Base-by-base conservation (phyloP, 116 monocot species). In the Posidonia oceanica region DNA sequence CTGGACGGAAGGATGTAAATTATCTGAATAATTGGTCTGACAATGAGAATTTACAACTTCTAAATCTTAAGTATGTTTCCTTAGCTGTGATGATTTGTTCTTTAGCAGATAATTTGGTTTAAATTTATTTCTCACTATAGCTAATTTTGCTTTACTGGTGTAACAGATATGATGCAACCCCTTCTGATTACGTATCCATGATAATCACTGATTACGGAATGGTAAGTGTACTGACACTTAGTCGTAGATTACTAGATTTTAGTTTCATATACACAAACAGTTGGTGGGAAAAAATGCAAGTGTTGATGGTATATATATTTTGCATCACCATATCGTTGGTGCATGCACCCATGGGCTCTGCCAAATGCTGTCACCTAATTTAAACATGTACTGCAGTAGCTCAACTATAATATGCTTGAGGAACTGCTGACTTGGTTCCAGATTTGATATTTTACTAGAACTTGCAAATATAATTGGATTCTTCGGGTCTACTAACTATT, bases 181-280 rank as follows among this genome's bases (percentile, higher is more conserved):
- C 98, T 58, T 87, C 93, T n/a, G 98, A 98, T 59, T 93, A 90
- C 75, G 81, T 98, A 14, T 93, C 98, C 54, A 86, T 90, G 85
- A 87, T 98, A 21, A 79, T 98, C 51, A 98, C 98, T 4, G 98
- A 98, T 68, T 88, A 98, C 79, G 98, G 98, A 71, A 89, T 97
- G 97, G 97, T 97, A 72, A 83, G 83, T 82, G 29, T 61, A 14
- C 55, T 68, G 17, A 8, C 61, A 14, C 23, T 21, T 68, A 41
- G 0, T 10, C 56, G 54, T 59, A 18, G 36, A 23, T 58, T 38
- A 14, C 18, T 67, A 37, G 16, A 8, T 29, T 18, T 21, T 59
- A 60, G 44, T 40, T 63, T 6, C 0, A 63, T 5, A 13, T 63
- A 53, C 38, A 8, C 40, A 21, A 21, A 52, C 61, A 38, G 21